These are phyloP conservation scores for Alternaria burnsii DNA, from an alignment of 2,329 filamentous ascomycete species.

Conservation along the genomic window DNA sequence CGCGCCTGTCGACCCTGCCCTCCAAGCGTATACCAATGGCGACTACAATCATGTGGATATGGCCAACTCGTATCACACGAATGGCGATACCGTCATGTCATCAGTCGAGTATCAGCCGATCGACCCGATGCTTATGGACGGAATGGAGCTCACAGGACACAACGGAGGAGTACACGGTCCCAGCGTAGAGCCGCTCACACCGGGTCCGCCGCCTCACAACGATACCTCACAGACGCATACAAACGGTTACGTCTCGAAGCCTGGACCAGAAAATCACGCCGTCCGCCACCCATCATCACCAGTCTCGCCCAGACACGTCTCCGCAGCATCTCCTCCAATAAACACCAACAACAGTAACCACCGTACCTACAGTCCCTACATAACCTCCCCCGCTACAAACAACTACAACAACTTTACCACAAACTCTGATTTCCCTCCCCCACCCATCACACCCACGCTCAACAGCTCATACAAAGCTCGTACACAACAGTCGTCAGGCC, in stretches of 20 bases:
- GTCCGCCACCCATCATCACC: constrained; percentile 31
- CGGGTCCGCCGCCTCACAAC: constrained; percentile 26
- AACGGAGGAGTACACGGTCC: constrained; percentile 27
- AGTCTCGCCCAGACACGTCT: constrained; percentile 29
- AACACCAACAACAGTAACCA: constrained; percentile 15
- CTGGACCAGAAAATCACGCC: constrained; percentile 15
- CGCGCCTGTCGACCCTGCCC: constrained; percentile 42
- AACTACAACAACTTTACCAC: constrained; percentile 36
- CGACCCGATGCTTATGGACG: constrained; percentile 25
- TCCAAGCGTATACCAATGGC: constrained; percentile 33
- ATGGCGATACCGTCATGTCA: constrained; percentile 42
- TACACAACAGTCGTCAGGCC: constrained; percentile 19
- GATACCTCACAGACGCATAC: constrained; percentile 16
- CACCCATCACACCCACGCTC: constrained; percentile 22
- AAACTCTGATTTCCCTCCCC: constrained; percentile 34
- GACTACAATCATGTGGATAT: constrained; percentile 27
- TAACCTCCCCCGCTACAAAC: constrained; percentile 24
- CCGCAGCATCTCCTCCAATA: constrained; percentile 19
- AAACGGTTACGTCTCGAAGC: constrained; percentile 23
- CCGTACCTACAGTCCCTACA: constrained; percentile 22
- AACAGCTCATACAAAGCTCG: constrained; percentile 16
- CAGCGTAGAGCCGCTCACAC: constrained; percentile 40
- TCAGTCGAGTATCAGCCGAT: constrained; percentile 44
- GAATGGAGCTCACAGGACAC: constrained; percentile 18
- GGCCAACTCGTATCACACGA: constrained; percentile 23